These are phyloP conservation scores for Cytidiella melzeri DNA, from an alignment of 768 basidiomycete genomes.

Conservation along the genomic window DNA sequence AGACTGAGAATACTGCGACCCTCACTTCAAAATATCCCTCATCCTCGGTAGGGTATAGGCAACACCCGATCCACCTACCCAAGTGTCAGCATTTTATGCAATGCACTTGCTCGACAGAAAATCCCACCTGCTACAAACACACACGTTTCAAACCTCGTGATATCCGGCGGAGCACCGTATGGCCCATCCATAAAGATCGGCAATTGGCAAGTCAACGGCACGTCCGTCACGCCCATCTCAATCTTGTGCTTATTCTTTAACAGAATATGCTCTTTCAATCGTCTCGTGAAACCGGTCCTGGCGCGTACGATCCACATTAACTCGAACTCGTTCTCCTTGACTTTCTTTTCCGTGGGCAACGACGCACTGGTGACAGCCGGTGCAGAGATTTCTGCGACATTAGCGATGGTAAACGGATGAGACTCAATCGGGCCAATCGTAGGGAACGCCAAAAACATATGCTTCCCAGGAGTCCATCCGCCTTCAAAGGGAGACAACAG, in stretches of 20 bases:
- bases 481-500: neutral
- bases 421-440: conserved; percentile 42
- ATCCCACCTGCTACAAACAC: conserved; percentile 34
- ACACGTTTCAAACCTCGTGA: conserved; percentile 29
- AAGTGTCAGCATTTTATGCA: neutral
- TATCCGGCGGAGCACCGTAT: conserved; percentile 30
- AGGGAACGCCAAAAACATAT: conserved; percentile 42
- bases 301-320: conserved; percentile 47
- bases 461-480: conserved; percentile 41
- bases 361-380: neutral
- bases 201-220: conserved; percentile 10
- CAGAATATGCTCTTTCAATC: conserved; percentile 16
- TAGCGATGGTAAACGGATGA: conserved; percentile 46
- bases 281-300: conserved; percentile 43
- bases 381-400: conserved; percentile 26
- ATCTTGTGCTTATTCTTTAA: conserved; percentile 16
- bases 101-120: neutral
- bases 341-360: conserved; percentile 7
- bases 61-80: conserved; percentile 27
- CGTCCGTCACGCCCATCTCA: neutral
- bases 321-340: conserved; percentile 24
- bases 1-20: too few species aligned
- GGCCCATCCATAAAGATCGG: conserved; percentile 35
- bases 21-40: conserved; percentile 26
- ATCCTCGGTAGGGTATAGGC: conserved; percentile 27